Evolutionary conservation across 805 yeast species (phyloP).

Genomic region (Spathaspora sp.): DNA sequence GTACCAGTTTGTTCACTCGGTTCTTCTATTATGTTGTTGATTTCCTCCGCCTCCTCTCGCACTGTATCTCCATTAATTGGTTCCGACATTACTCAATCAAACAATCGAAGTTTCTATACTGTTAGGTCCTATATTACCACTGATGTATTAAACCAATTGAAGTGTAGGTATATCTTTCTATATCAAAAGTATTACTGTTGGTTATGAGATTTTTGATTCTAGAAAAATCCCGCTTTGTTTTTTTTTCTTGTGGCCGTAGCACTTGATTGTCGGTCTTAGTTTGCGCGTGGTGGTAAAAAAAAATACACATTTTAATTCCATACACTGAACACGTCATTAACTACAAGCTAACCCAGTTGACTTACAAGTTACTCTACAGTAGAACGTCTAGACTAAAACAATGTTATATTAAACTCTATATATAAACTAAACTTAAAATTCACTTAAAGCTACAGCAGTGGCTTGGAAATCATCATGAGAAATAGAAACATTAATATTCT

Average conservation of each 20-base stretch:
- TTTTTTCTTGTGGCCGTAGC: background rate
- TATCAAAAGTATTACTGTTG: background rate
- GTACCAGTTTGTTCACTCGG: background rate
- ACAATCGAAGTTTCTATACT: background rate
- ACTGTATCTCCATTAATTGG: constrained; percentile 1
- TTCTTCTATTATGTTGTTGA: no score
- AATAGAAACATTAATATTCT: constrained; percentile 77
- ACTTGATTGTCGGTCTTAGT: no score
- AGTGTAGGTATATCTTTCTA: background rate
- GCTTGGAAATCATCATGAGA: constrained; percentile 97
- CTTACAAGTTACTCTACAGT: no score
- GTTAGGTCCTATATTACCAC: background rate
- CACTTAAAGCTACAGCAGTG: constrained; percentile 89
- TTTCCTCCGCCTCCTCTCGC: background rate
- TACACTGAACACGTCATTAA: background rate
- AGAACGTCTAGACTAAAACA: background rate
- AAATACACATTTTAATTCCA: background rate
- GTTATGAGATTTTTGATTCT: background rate
- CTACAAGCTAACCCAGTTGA: no score
- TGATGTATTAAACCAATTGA: background rate
- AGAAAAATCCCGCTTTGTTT: background rate
- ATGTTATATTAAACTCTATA: background rate
- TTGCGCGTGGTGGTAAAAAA: background rate
- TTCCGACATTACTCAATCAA: background rate
- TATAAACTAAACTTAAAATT: constrained; percentile 28